Evolutionary conservation across 306 rosid genomes (phyloP).

Genomic region (Castanopsis chinensis): DNA sequence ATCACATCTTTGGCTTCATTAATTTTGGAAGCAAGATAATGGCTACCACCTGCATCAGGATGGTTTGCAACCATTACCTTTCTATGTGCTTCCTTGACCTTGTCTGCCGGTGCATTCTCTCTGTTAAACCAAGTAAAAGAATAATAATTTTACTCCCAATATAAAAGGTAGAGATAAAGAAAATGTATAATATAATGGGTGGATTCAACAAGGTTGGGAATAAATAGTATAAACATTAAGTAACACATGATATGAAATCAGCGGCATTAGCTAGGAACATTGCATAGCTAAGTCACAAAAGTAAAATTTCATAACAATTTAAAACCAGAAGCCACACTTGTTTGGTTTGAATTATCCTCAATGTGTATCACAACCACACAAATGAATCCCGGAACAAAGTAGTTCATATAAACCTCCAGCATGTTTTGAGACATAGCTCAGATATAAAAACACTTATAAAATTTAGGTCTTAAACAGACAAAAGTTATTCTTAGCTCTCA

Average conservation of each 20-base stretch:
- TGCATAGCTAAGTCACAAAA: neutral
- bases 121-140: constrained; percentile 31
- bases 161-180: neutral
- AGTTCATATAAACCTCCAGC: neutral
- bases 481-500: neutral
- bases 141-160: neutral
- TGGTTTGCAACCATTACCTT: constrained; percentile 81
- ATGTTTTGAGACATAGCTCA: neutral
- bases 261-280: neutral
- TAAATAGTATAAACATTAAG: neutral
- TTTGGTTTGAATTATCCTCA: neutral
- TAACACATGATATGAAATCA: neutral
- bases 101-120: constrained; percentile 58
- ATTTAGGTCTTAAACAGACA: neutral
- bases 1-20: constrained; percentile 74
- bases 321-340: neutral
- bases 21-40: constrained; percentile 79
- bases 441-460: neutral
- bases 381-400: neutral
- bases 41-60: constrained; percentile 80
- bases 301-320: neutral
- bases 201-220: neutral
- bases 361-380: neutral
- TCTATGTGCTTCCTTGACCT: constrained; percentile 76
- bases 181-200: neutral